phyloP scores from a whole-genome alignment of 2,329 filamentous ascomycete species.

The Colletotrichum tofieldiae region DNA sequence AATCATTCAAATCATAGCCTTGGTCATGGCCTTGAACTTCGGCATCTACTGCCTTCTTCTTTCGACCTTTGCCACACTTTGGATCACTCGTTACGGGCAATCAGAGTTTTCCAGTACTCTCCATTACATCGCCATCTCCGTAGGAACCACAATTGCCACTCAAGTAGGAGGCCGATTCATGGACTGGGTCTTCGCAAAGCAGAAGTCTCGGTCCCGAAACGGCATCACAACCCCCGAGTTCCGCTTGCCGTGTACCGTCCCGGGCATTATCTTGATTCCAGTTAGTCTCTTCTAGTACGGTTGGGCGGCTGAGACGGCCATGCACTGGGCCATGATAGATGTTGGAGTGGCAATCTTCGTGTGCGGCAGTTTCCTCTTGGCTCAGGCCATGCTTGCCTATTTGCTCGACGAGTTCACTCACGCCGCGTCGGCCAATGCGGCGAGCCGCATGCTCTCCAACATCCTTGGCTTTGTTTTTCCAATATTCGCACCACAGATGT shows the following conservation, averaged over 20 bases:
- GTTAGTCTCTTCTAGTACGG: constrained; percentile 71
- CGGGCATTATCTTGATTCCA: constrained; percentile 67
- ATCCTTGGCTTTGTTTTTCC: constrained; percentile 70
- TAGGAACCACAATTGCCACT: constrained; percentile 58
- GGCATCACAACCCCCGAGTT: constrained; percentile 59
- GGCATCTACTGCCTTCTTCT: constrained; percentile 68
- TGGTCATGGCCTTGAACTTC: constrained; percentile 64
- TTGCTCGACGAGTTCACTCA: constrained; percentile 65
- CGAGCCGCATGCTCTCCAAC: constrained; percentile 67
- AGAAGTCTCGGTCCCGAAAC: constrained; percentile 23
- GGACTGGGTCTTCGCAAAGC: constrained; percentile 54
- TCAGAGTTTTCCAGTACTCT: constrained; percentile 61
- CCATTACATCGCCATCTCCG: constrained; percentile 66
- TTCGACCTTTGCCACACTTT: constrained; percentile 67
- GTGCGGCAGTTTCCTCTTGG: constrained; percentile 66
- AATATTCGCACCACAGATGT: constrained; percentile 64
- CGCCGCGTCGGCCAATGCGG: constrained; percentile 61
- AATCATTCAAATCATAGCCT: constrained; percentile 62
- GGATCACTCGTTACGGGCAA: constrained; percentile 62
- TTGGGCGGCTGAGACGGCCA: constrained; percentile 67
- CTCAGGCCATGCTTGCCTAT: constrained; percentile 70
- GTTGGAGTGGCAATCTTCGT: constrained; percentile 70
- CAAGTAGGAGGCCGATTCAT: constrained; percentile 55
- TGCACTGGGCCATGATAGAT: constrained; percentile 72
- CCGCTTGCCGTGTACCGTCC: constrained; percentile 68